These are phyloP conservation scores for Aspergillus jensenii DNA, from an alignment of 2,329 filamentous ascomycete species.

Conservation along the genomic window DNA sequence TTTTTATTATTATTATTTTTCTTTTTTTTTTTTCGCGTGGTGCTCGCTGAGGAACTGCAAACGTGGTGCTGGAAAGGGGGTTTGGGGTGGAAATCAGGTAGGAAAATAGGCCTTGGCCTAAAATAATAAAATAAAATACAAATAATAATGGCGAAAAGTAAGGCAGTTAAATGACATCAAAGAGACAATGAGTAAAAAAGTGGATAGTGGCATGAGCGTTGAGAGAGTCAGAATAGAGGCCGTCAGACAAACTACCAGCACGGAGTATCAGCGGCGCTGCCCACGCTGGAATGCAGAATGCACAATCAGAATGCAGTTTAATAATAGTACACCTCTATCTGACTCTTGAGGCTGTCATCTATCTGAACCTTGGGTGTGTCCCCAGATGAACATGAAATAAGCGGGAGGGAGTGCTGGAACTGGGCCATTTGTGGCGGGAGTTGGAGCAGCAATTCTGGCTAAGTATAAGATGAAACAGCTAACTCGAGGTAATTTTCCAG, in stretches of 20 bases:
- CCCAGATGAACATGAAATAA: background rate
- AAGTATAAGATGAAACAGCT: slow-evolving; percentile 9
- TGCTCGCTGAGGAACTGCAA: background rate
- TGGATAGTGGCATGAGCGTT: slow-evolving; percentile 1
- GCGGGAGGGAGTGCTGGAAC: background rate
- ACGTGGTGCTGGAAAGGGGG: slow-evolving; percentile 4
- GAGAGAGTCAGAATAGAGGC: background rate
- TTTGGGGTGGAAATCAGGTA: background rate
- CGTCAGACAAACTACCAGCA: background rate
- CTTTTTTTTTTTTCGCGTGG: slow-evolving; percentile 10
- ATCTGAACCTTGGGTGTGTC: background rate
- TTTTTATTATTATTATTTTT: slow-evolving; percentile 2
- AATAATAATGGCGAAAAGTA: background rate
- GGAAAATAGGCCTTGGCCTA: slow-evolving; percentile 8
- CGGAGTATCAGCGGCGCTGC: no score
- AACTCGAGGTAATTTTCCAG: slow-evolving; percentile 7
- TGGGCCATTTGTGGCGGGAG: background rate
- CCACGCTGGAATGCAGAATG: no score
- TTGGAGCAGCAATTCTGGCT: background rate
- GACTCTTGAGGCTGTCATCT: background rate
- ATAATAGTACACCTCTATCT: background rate
- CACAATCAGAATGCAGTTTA: background rate
- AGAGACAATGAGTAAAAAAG: slow-evolving; percentile 4
- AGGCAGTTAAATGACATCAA: slow-evolving; percentile 8
- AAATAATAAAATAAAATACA: slow-evolving; percentile 8